Base-by-base conservation (phyloP, 2,329 filamentous ascomycete species). In the Fusarium fracticaudum region DNA sequence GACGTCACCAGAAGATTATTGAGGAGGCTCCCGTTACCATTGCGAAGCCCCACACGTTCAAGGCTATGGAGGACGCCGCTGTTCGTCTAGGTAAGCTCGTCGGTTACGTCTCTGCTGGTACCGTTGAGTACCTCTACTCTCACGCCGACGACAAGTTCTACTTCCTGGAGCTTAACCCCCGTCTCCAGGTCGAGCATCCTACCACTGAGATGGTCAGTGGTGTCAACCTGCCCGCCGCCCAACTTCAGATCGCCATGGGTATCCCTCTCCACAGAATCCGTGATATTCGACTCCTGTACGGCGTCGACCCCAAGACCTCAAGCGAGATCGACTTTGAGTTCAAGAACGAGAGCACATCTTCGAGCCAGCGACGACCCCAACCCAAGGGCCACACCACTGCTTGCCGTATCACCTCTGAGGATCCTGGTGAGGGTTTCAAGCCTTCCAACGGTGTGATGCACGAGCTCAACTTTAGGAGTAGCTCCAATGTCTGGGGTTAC, bases 201-300 rank as follows among this genome's bases (percentile, higher is more conserved):
- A 99, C 96, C 60, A 99, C 96, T 35, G 96, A 99, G 84, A 99
- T 99, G 96, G 96, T 99, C 75, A 97, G 93, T 79, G 96, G 97
- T 82, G 96, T 99, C 81, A 98, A 98, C 85, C 85, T 99, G 82
- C 96, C 96, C 58, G 96, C 97, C 73, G 96, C 96, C 62, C 96
- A 99, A 87, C 93, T 99, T 60, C 96, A 99, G 87, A 93, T 99
- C 86, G 96, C 96, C 80, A 99, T 99, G 96, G 96, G 96, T 90
- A 89, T 99, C 45, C 96, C 96, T 60, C 88, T 99, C 60, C 95
- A 98, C 88, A 91, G 96, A 80, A 96, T 99, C 80, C 92, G 94
- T 79, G 96, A 99, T 84, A 99, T 99, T 84, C 92, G 96, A 80
- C 89, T 99, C 72, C 89, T 99, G 67, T 99, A 99, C 83, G 97